These are phyloP conservation scores for Triticum turgidum DNA, from an alignment of 176 grass and related monocot genomes.

Conservation along the genomic window DNA sequence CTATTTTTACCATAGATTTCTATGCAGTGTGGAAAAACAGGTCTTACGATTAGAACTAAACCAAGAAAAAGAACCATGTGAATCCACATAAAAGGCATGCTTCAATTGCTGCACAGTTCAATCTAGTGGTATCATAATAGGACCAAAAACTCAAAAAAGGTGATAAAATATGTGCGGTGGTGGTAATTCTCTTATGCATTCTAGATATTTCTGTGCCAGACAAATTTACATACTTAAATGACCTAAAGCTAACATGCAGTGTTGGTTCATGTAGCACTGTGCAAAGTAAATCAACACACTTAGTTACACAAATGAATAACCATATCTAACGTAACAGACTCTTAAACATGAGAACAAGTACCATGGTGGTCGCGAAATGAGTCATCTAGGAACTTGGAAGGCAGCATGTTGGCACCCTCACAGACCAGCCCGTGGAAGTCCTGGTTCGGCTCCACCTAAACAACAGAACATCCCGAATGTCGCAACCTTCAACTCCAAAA, in stretches of 20 bases:
- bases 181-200: background rate
- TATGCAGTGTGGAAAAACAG: background rate
- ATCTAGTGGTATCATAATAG: background rate
- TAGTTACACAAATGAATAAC: background rate
- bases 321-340: background rate
- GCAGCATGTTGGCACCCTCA: conserved; percentile 86
- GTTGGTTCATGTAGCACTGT: background rate
- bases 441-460: conserved; percentile 98
- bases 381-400: conserved; percentile 86
- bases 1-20: background rate
- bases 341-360: conserved; percentile 30
- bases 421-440: conserved; percentile 88
- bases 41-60: background rate
- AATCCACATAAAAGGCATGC: background rate
- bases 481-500: conserved; percentile 19
- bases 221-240: background rate
- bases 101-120: background rate
- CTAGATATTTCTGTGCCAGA: background rate
- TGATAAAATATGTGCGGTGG: background rate
- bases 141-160: background rate
- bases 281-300: background rate
- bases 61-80: background rate
- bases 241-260: background rate
- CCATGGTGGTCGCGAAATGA: conserved; percentile 73
- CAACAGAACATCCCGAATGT: background rate